Percentiles rank a stretch among this genome's conserved stretches.
Evolutionary conservation across 2,329 filamentous ascomycete species (phyloP).

Genomic region (Colletotrichum sublineola): DNA sequence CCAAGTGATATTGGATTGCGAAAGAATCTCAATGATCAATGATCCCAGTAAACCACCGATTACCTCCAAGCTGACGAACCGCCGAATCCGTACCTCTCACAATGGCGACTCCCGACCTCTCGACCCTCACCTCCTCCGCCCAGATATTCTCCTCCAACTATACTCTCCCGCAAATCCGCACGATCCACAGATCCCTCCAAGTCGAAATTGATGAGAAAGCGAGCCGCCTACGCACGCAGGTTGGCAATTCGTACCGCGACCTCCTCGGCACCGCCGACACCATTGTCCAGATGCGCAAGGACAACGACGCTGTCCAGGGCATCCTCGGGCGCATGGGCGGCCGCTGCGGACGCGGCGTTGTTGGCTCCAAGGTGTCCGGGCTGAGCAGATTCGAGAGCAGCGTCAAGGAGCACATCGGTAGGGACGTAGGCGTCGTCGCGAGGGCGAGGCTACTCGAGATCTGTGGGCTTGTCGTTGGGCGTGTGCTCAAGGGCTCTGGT

Average conservation of each 20-base stretch:
- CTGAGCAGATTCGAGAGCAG: slow-evolving; percentile 61
- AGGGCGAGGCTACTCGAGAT: slow-evolving; percentile 64
- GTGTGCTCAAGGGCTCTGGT: slow-evolving; percentile 60
- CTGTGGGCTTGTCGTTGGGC: slow-evolving; percentile 63
- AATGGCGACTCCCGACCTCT: slow-evolving; percentile 58
- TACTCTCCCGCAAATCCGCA: slow-evolving; percentile 74
- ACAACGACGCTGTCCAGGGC: slow-evolving; percentile 81
- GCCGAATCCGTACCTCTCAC: slow-evolving; percentile 8
- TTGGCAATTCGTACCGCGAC: slow-evolving; percentile 82
- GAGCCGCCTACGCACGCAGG: slow-evolving; percentile 72
- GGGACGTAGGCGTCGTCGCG: slow-evolving; percentile 50
- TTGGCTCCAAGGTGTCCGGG: slow-evolving; percentile 75
- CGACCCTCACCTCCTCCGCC: slow-evolving; percentile 62
- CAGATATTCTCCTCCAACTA: slow-evolving; percentile 68
- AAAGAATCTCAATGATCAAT: slow-evolving; percentile 14
- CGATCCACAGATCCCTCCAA: slow-evolving; percentile 72
- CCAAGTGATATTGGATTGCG: neutral
- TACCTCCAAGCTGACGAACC: slow-evolving; percentile 4
- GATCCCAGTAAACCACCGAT: neutral
- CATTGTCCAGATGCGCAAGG: slow-evolving; percentile 89
- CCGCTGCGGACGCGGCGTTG: slow-evolving; percentile 79
- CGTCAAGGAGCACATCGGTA: slow-evolving; percentile 11
- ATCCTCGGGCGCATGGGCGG: slow-evolving; percentile 80
- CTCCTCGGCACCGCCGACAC: slow-evolving; percentile 91
- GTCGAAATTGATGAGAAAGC: slow-evolving; percentile 73